A percentile compares a stretch with the other conserved stretches of the same genome.
Conservation (phyloP, 2,329 filamentous ascomycete genomes). For the Diaporthe nobilis region DNA sequence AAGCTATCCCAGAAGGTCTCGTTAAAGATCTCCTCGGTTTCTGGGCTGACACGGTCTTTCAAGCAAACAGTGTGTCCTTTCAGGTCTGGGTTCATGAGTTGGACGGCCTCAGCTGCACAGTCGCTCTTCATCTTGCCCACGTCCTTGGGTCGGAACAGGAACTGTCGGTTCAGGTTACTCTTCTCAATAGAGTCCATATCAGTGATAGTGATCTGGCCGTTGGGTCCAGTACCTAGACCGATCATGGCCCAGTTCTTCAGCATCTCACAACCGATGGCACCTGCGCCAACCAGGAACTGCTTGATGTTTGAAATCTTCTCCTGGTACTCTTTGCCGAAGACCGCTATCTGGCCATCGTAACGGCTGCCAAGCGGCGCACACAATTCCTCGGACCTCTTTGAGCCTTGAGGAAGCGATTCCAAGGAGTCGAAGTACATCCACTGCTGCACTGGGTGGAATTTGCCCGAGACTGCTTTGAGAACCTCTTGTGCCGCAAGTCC, state of each 20-base stretch:
- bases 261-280: conserved; percentile 99
- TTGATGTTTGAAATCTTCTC: conserved; percentile 92
- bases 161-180: conserved; percentile 98
- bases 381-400: conserved; percentile 83
- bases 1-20: conserved; percentile 91
- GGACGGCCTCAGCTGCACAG: conserved; percentile 88
- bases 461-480: conserved; percentile 96
- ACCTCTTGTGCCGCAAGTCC: conserved; percentile 95
- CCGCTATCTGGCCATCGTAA: conserved; percentile 97
- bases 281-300: conserved; percentile 95
- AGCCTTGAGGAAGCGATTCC: conserved; percentile 88
- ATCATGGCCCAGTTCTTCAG: conserved; percentile 99
- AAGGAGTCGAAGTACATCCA: conserved; percentile 98
- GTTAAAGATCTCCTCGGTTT: conserved; percentile 95
- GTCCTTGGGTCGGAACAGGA: conserved; percentile 93
- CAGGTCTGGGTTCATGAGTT: conserved; percentile 95
- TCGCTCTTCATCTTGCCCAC: conserved; percentile 98
- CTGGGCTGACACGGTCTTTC: conserved; percentile 89
- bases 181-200: conserved; percentile 99
- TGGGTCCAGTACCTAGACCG: conserved; percentile 88
- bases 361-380: conserved; percentile 89
- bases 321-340: conserved; percentile 94
- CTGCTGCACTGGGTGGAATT: conserved; percentile 95
- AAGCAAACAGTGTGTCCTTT: conserved; percentile 86
- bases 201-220: conserved; percentile 91